Percentiles rank a stretch among this genome's conserved stretches.
Conservation (phyloP, 208 protist species). For the Crithidia fasciculata region DNA sequence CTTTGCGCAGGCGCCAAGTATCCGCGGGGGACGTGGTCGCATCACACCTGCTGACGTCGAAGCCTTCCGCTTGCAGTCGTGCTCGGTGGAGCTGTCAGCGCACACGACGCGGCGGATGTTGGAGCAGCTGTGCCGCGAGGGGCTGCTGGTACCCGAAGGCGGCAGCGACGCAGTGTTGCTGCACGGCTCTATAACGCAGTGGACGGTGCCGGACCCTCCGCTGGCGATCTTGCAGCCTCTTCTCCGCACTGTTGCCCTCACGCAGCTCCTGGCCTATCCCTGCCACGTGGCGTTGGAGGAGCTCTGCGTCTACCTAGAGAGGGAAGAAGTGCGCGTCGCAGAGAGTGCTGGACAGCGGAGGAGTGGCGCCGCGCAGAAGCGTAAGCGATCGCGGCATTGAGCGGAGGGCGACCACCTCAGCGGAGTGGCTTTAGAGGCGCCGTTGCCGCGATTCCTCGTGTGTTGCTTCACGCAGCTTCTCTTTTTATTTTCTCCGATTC, state of each 20-base stretch:
- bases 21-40: slow-evolving; percentile 54
- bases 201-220: slow-evolving; percentile 33
- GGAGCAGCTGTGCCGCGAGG: slow-evolving; percentile 37
- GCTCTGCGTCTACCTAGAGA: slow-evolving; percentile 13
- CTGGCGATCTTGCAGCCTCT: slow-evolving; percentile 22
- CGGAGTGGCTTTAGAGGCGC: no score
- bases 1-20: slow-evolving; percentile 43
- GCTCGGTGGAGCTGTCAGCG: slow-evolving; percentile 56
- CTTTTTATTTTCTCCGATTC: no score
- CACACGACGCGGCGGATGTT: slow-evolving; percentile 35
- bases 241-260: slow-evolving; percentile 19
- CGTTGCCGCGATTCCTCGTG: no score
- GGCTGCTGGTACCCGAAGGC: background rate
- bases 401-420: no score
- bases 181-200: slow-evolving; percentile 3
- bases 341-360: background rate
- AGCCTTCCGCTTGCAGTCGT: slow-evolving; percentile 54
- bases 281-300: slow-evolving; percentile 23
- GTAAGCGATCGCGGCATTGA: background rate
- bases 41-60: slow-evolving; percentile 48
- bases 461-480: no score
- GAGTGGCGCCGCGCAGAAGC: background rate
- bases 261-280: slow-evolving; percentile 27
- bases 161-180: background rate
- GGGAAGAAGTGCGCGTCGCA: background rate